Percentiles rank a stretch among this genome's conserved stretches.
These are phyloP conservation scores for Rosa multiflora DNA, from an alignment of 306 rosid genomes.

Conservation along the genomic window DNA sequence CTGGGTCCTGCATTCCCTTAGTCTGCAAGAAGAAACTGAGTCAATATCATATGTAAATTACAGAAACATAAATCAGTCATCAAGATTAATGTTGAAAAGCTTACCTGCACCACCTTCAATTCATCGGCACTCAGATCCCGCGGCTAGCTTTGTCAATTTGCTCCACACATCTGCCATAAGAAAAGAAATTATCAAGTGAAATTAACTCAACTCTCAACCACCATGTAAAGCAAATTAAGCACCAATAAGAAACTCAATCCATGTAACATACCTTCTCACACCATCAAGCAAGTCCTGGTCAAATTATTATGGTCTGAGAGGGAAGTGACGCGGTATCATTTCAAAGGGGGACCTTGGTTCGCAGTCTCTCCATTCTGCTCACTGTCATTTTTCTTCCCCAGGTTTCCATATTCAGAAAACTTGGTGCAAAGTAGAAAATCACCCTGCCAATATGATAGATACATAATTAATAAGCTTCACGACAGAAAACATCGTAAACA, in stretches of 20 bases:
- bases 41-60: background rate
- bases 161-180: constrained; percentile 61
- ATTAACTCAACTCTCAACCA: background rate
- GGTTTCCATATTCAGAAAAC: too few relatives aligned
- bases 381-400: too few relatives aligned
- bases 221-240: too few relatives aligned
- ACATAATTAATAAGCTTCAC: too few relatives aligned
- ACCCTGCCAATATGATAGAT: too few relatives aligned
- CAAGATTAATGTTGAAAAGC: background rate
- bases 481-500: background rate
- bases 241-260: background rate
- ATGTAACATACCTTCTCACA: constrained; percentile 47
- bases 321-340: too few relatives aligned
- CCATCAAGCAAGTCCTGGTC: constrained; percentile 86
- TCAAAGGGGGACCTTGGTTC: too few relatives aligned
- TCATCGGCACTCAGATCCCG: constrained; percentile 86
- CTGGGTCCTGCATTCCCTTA: constrained; percentile 76
- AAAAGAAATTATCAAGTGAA: constrained; percentile 10
- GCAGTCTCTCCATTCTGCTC: too few relatives aligned
- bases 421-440: too few relatives aligned
- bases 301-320: too few relatives aligned
- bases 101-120: constrained; percentile 56
- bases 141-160: constrained; percentile 79
- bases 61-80: background rate
- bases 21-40: background rate